Conservation (phyloP, 441 rosid genomes). For the Gossypium davidsonii region DNA sequence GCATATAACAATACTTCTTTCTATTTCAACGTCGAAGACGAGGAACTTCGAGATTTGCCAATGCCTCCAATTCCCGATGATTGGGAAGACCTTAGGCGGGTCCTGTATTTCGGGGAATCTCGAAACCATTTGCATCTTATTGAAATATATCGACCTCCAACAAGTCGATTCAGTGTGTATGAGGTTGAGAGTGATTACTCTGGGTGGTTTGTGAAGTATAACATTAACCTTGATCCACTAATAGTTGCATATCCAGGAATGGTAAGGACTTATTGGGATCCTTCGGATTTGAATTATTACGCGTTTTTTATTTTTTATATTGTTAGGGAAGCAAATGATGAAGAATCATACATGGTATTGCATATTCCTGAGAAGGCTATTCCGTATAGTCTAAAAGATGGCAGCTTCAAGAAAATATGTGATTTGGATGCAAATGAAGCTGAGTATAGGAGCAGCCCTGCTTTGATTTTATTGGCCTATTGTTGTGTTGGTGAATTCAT, state of each 20-base stretch:
- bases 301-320: background rate
- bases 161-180: slow-evolving; percentile 5
- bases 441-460: background rate
- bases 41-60: slow-evolving; percentile 3
- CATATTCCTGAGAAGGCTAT: background rate
- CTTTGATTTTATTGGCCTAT: background rate
- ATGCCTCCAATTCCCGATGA: background rate
- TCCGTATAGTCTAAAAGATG: background rate
- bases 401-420: background rate
- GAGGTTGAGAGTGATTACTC: slow-evolving; percentile 25
- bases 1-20: slow-evolving; percentile 8
- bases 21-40: slow-evolving; percentile 15
- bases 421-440: background rate
- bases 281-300: background rate
- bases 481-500: background rate
- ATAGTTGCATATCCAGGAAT: slow-evolving; percentile 18
- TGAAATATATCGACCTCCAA: background rate
- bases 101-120: background rate
- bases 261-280: slow-evolving; percentile 4
- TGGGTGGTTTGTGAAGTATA: slow-evolving; percentile 23
- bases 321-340: background rate
- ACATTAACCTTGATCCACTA: slow-evolving; percentile 8
- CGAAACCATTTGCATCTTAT: background rate
- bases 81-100: background rate
- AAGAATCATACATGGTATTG: background rate